These are phyloP conservation scores for Berberis vulgaris DNA, from an alignment of 164 flowering plant species.

Conservation along the genomic window DNA sequence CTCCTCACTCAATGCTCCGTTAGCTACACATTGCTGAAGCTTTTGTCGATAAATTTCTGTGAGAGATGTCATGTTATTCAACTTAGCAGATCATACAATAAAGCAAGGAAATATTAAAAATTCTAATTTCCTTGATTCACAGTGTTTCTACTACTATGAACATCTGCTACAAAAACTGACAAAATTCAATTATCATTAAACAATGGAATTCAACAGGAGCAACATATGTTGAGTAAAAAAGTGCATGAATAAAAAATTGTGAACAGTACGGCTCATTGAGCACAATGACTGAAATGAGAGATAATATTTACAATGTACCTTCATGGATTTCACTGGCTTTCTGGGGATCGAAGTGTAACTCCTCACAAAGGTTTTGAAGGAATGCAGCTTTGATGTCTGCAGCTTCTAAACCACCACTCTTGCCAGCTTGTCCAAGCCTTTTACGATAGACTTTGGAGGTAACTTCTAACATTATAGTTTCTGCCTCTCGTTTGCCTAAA, in stretches of 20 bases:
- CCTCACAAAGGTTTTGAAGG: slow-evolving; percentile 87
- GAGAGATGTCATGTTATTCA: neutral
- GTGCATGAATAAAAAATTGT: too few relatives aligned
- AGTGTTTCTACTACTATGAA: too few relatives aligned
- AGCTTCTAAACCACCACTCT: slow-evolving; percentile 64
- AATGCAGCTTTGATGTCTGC: slow-evolving; percentile 90
- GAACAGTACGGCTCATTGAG: too few relatives aligned
- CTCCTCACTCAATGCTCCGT: slow-evolving; percentile 72
- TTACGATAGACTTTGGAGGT: slow-evolving; percentile 78
- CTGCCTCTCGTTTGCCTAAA: slow-evolving; percentile 81
- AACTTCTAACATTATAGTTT: slow-evolving; percentile 59
- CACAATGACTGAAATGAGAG: neutral
- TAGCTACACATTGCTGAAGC: slow-evolving; percentile 73
- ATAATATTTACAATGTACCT: slow-evolving; percentile 41
- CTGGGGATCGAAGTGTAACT: slow-evolving; percentile 73
- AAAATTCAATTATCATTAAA: too few relatives aligned
- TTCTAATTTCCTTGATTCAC: too few relatives aligned
- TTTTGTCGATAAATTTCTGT: slow-evolving; percentile 89
- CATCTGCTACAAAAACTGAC: too few relatives aligned
- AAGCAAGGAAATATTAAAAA: too few relatives aligned
- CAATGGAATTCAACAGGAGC: too few relatives aligned
- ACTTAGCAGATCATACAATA: too few relatives aligned
- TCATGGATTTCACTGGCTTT: slow-evolving; percentile 89
- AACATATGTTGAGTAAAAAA: too few relatives aligned
- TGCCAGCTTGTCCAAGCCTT: slow-evolving; percentile 61